Evolutionary conservation across 2,329 filamentous ascomycete genomes (phyloP).

Genomic region (Epichloe hybrida): DNA sequence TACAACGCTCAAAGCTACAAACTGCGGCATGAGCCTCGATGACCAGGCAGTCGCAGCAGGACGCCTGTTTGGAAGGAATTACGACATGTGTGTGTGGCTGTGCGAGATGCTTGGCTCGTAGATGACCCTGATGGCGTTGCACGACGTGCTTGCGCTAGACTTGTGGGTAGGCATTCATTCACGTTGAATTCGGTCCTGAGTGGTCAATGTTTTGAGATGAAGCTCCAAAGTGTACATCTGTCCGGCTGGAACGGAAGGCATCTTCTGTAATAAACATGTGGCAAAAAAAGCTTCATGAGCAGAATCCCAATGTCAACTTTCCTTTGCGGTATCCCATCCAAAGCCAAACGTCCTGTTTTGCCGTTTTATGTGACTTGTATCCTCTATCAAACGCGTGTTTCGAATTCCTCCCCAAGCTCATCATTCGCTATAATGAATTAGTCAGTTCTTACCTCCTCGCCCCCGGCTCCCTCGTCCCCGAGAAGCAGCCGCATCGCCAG

Average conservation of each 20-base stretch:
- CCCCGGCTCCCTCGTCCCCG: not conserved
- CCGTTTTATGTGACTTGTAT: not conserved
- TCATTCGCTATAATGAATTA: not conserved
- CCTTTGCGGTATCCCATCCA: not conserved
- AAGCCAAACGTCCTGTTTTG: not conserved
- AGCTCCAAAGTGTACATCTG: not conserved
- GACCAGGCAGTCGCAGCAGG: too few relatives aligned
- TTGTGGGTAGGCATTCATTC: too few relatives aligned
- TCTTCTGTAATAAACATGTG: not conserved
- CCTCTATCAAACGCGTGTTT: not conserved
- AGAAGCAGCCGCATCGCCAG: not conserved
- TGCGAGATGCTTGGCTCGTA: too few relatives aligned
- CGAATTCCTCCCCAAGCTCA: not conserved
- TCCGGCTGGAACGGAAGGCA: too few relatives aligned
- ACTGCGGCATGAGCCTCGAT: too few relatives aligned
- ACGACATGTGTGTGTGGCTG: too few relatives aligned
- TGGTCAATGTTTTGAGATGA: too few relatives aligned
- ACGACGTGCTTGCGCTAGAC: too few relatives aligned
- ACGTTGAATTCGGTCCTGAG: not conserved
- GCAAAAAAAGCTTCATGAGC: not conserved
- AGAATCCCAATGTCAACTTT: not conserved
- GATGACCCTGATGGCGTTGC: too few relatives aligned
- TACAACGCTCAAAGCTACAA: too few relatives aligned
- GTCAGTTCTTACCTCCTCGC: slow-evolving; percentile 2
- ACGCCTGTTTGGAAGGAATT: too few relatives aligned